phyloP scores from a whole-genome alignment of 306 rosid species.

The Citrullus amarus region DNA sequence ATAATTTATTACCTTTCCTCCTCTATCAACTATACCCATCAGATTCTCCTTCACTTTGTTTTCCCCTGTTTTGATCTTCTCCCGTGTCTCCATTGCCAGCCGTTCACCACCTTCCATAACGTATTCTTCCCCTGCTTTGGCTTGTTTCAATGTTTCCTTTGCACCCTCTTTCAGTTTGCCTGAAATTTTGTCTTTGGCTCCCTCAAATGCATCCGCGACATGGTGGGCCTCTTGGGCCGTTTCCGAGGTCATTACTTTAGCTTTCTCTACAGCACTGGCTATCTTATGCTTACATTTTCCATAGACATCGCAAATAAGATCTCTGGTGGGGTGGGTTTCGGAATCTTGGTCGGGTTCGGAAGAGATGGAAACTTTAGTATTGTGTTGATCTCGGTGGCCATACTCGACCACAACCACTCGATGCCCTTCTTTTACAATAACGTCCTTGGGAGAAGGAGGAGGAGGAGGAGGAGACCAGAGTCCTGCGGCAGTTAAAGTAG shows the following conservation, averaged over 20 bases:
- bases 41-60: neutral
- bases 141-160: conserved; percentile 7
- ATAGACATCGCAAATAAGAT: conserved; percentile 52
- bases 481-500: conserved; percentile 42
- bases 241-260: conserved; percentile 23
- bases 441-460: neutral
- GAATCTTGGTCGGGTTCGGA: conserved; percentile 15
- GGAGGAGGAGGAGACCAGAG: conserved; percentile 40
- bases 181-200: neutral
- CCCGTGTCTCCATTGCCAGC: neutral
- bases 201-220: neutral
- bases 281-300: conserved; percentile 58
- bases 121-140: conserved; percentile 5
- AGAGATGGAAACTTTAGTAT: conserved; percentile 58
- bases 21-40: neutral
- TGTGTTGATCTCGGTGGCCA: conserved; percentile 32
- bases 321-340: conserved; percentile 18
- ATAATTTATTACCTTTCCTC: neutral
- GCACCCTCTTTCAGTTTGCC: conserved; percentile 7
- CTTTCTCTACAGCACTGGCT: conserved; percentile 26
- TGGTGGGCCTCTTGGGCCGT: neutral
- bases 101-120: neutral
- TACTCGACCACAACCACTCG: conserved; percentile 61
- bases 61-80: conserved; percentile 1
- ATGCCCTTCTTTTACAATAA: conserved; percentile 56